Base-by-base conservation (phyloP, 257 asterid genomes). In the Prunella vulgaris region DNA sequence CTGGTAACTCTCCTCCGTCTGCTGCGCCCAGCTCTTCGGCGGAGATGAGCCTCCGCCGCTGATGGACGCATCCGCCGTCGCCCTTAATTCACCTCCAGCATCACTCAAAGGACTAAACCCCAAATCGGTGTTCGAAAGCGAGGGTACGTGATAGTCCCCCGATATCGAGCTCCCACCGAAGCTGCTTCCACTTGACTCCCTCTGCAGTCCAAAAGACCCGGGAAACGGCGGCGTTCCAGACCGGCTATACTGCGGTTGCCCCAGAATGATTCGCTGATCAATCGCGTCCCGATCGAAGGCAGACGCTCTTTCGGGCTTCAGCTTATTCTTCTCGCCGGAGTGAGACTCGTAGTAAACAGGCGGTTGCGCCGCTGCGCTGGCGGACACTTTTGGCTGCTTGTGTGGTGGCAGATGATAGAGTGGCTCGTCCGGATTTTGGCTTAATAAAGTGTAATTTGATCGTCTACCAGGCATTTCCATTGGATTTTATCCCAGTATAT, bases 1-100 rank as follows among this genome's bases (percentile, higher is more conserved):
- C 72, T 86, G 97, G 67, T 94, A 94, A 74, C 97, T 91, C 89
- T 94, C 97, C 83, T 89, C 99, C 74, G 96, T 94, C 86, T 91
- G 97, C 82, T 81, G 97, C 40, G 99, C 97, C 99, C 99, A 94
- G 80, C 97, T 94, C 86, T 87, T 91, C 1, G 84, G 78, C 44
- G 81, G 69, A 37, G 90, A 85, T 17, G 96, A 80, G 12, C 84
- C 88, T 5, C 83, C 86, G 2, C 77, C 78, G 12, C 79, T 83
- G 14, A 71, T 77, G 25, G 81, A 72, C 60, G 69, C 66, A 70
- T 81, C 95, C 71, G 70, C 78, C 66, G 82, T 85, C 64, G 37
- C 78, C 84, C 85, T 70, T 51, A 71, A 64, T 33, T 83, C 96
- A 12, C 88, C 86, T 30, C 66, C 88, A 18, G 79, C 83, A 6